Conservation (phyloP, 1,284 basidiomycete species). For the Ceratobasidium sp. region DNA sequence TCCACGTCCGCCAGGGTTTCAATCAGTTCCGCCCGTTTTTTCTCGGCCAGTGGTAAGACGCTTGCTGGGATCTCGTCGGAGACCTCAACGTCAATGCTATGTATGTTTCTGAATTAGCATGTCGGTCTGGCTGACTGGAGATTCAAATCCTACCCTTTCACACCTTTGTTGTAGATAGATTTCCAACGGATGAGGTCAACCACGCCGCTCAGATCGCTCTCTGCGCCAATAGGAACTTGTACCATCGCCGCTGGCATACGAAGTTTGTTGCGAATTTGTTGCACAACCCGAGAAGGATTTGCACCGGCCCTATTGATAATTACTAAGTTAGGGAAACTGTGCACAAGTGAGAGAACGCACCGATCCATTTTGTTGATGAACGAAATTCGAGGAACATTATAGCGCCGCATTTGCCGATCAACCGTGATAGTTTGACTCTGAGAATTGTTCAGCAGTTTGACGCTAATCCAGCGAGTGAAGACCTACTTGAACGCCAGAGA, state of each 20-base stretch:
- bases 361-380: slow-evolving; percentile 99
- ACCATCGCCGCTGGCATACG: slow-evolving; percentile 94
- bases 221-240: slow-evolving; percentile 93
- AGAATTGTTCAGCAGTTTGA: neutral
- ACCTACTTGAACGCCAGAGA: slow-evolving; percentile 89
- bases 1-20: slow-evolving; percentile 97
- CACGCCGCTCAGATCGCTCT: slow-evolving; percentile 87
- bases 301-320: slow-evolving; percentile 77
- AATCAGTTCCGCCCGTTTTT: slow-evolving; percentile 89
- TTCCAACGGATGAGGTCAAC: slow-evolving; percentile 96
- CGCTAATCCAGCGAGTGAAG: neutral
- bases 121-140: slow-evolving; percentile 2
- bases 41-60: slow-evolving; percentile 72
- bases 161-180: slow-evolving; percentile 92
- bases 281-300: slow-evolving; percentile 94
- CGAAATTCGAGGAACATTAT: slow-evolving; percentile 92
- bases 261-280: slow-evolving; percentile 91
- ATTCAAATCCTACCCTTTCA: slow-evolving; percentile 76
- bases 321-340: neutral
- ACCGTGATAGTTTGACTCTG: slow-evolving; percentile 99
- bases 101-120: neutral
- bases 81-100: slow-evolving; percentile 79
- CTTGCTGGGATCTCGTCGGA: slow-evolving; percentile 87
- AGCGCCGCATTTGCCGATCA: slow-evolving; percentile 97
- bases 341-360: slow-evolving; percentile 49